Conservation (phyloP, 2,329 filamentous ascomycete species). For the Sarocladiaceae sp. region DNA sequence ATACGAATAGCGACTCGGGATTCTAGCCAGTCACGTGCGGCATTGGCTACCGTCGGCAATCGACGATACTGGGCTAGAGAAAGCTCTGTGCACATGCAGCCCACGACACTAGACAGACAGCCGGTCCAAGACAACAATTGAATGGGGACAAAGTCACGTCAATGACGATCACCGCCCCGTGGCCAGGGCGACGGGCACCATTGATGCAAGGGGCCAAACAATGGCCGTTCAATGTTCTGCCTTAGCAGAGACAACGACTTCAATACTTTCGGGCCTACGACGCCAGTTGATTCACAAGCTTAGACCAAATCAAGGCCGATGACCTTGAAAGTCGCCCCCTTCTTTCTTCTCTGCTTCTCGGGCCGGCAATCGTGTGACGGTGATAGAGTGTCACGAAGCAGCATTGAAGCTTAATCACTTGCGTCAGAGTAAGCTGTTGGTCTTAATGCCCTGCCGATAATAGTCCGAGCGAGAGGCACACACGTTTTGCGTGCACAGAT, state of each 20-base stretch:
- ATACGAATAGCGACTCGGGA: background rate
- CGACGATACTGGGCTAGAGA: background rate
- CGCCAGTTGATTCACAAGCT: background rate
- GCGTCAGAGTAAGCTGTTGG: background rate
- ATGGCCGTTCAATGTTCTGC: background rate
- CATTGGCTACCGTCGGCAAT: background rate
- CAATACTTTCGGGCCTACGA: conserved; percentile 2
- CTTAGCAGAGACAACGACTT: conserved; percentile 2
- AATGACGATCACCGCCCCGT: background rate
- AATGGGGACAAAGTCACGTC: background rate
- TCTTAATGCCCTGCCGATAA: too few species aligned
- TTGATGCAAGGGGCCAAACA: conserved; percentile 1
- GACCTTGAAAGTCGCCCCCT: background rate
- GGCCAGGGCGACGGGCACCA: conserved; percentile 5
- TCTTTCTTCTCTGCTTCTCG: background rate
- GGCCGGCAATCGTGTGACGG: background rate
- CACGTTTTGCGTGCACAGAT: background rate
- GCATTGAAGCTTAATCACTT: background rate
- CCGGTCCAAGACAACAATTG: background rate
- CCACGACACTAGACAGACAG: too few species aligned
- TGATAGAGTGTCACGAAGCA: background rate
- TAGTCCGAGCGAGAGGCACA: background rate
- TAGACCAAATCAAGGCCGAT: background rate
- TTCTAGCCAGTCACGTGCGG: background rate
- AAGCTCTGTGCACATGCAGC: too few species aligned